Evolutionary conservation across 352 stramenopile genomes (phyloP), one percentile per base, ranked within the genome.

Genomic region (Phytophthora constricta): DNA sequence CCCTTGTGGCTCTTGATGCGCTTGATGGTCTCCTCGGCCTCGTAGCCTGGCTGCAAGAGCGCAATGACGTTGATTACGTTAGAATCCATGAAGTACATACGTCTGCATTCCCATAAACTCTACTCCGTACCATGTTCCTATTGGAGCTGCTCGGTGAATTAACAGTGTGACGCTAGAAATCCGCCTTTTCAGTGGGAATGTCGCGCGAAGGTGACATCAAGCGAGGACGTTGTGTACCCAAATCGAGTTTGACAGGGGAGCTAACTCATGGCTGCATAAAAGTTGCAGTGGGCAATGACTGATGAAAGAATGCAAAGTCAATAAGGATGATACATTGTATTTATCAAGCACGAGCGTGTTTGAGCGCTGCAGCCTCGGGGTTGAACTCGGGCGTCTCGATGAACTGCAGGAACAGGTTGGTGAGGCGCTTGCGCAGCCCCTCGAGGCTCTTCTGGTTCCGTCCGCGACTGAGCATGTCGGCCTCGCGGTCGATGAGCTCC

Each of bases 11-110:
- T 97, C 62, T 95, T 91, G 64, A 98, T 95, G 63, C 95, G 91
- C 72, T 94, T 95, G 62, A 98, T 92, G 17, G 91, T 98, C 72
- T 98, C 93, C 78, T 98, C 90, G n/a, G 95, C 91, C 72, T 98
- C 95, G 74, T 93, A 91, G 56, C 83, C 80, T 69, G 83, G 80
- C 86, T 95, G 28, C 34, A 52, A 11, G 31, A 42, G 14, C 14
- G 34, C n/a, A n/a, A n/a, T n/a, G n/a, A n/a, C n/a, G n/a, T n/a
- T n/a, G n/a, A n/a, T n/a, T n/a, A n/a, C n/a, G n/a, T n/a, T n/a
- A n/a, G n/a, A n/a, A n/a, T n/a, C n/a, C n/a, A n/a, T n/a, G n/a
- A n/a, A n/a, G n/a, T n/a, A n/a, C n/a, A n/a, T n/a, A n/a, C n/a
- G n/a, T n/a, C n/a, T n/a, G n/a, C n/a, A n/a, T n/a, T n/a, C n/a